Conservation (phyloP, 2,329 filamentous ascomycete species). For the Pyricularia pennisetigena region DNA sequence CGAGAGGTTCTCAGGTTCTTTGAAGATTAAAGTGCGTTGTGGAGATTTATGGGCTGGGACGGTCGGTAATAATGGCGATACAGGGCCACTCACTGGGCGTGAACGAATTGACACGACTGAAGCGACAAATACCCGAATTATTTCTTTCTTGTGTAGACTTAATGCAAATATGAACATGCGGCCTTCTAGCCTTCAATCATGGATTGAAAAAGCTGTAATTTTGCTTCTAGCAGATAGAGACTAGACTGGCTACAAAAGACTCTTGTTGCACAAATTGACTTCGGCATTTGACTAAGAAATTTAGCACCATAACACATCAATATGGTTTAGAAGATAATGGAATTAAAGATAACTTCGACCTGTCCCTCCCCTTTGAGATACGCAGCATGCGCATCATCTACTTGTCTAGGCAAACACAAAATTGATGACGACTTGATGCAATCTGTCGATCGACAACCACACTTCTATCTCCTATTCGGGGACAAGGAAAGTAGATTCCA, state of each 20-base stretch:
- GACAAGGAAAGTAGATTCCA: neutral
- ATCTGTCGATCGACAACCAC: neutral
- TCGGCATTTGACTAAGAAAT: neutral
- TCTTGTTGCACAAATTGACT: neutral
- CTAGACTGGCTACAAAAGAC: neutral
- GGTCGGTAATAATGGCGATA: neutral
- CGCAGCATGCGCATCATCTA: too few species aligned
- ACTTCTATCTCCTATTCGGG: neutral
- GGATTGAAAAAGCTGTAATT: neutral
- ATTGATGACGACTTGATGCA: neutral
- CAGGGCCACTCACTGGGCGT: neutral
- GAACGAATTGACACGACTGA: neutral
- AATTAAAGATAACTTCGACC: neutral
- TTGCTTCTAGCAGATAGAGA: neutral
- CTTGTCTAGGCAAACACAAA: neutral
- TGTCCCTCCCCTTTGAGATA: too few species aligned
- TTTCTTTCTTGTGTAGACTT: neutral
- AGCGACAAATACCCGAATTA: neutral
- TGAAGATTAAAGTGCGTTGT: conserved; percentile 40
- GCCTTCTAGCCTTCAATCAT: neutral
- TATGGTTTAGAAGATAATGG: neutral
- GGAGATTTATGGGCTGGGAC: neutral
- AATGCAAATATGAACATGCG: neutral
- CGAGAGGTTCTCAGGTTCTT: conserved; percentile 88
- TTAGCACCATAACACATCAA: neutral